A percentile compares a stretch with the other conserved stretches of the same genome.
Conservation (phyloP, 495 filamentous ascomycete species). For the Aspergillus hancockii region DNA sequence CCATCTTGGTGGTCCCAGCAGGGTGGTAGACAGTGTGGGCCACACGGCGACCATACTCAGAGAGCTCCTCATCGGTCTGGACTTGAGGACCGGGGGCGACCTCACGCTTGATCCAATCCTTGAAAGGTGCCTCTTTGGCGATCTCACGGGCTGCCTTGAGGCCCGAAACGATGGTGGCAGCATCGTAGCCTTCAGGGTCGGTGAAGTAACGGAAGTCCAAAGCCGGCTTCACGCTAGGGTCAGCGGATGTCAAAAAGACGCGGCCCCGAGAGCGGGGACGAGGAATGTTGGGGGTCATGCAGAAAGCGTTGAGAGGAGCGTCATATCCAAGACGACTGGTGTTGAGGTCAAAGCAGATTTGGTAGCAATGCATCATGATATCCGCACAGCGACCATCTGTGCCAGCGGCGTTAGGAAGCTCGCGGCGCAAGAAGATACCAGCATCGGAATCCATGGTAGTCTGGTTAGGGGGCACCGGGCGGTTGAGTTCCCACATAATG, state of each 20-base stretch:
- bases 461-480: constrained; percentile 70
- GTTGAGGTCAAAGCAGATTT: constrained; percentile 79
- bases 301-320: constrained; percentile 74
- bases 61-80: constrained; percentile 68
- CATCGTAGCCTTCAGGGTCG: constrained; percentile 80
- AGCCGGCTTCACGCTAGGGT: constrained; percentile 73
- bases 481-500: constrained; percentile 83
- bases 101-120: constrained; percentile 76
- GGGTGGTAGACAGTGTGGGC: constrained; percentile 89
- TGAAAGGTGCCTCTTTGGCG: constrained; percentile 71
- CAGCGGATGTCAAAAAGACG: constrained; percentile 68
- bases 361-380: constrained; percentile 91
- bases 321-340: constrained; percentile 74
- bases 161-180: constrained; percentile 77
- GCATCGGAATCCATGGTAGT: constrained; percentile 87
- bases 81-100: constrained; percentile 72
- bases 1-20: constrained; percentile 86
- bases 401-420: constrained; percentile 61
- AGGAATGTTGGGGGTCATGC: constrained; percentile 90
- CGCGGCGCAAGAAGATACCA: constrained; percentile 78
- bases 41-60: constrained; percentile 70
- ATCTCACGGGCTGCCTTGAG: constrained; percentile 70
- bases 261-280: constrained; percentile 73
- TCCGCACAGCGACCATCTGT: constrained; percentile 70
- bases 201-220: constrained; percentile 90